Evolutionary conservation across 495 filamentous ascomycete genomes (phyloP), one percentile per base, ranked within the genome.

Genomic region (Beverwykella pulmonaria): DNA sequence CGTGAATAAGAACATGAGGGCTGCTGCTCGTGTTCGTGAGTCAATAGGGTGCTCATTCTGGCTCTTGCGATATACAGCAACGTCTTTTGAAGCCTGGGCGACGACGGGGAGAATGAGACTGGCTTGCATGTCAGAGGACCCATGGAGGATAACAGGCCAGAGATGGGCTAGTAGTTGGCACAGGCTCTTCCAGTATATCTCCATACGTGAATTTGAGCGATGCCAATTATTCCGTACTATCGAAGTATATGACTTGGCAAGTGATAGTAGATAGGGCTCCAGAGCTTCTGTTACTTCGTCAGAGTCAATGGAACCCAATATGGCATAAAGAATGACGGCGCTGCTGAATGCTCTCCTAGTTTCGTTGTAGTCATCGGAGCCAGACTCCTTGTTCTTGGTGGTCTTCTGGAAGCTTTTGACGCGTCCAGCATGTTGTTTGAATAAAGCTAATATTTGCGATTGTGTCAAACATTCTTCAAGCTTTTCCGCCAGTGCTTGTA

Each of bases 381-480:
- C 20, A 29, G 39, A 19, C 25, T 6, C 26, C 14, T 57, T 56
- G 20, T 19, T 27, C 29, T 47, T 30, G 19, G 8, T 23, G 12
- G 34, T 7, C 26, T 64, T 44, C 19, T n/a, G 30, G 47, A 25
- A 32, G 17, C 19, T 25, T 12, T 53, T 53, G 44, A 59, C 9
- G 14, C 39, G 34, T 1, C 29, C 3, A 20, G 20, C 23, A 26
- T 71, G 65, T 14, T 52, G 25, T 50, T 61, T n/a, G 39, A 72
- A 56, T 0, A 72, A 47, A 29, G 22, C 46, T 7, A 48, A n/a
- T 25, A 63, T 63, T 46, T 69, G 66, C 23, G 50, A 19, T 36
- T 56, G 41, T 19, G 70, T 69, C 32, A 72, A 30, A 22, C 65
- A 69, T 20, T 41, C 10, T 32, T 67, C 62, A 34, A 72, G 23